Base-by-base conservation (phyloP, 1,284 basidiomycete genomes). In the Caloboletus firmus region DNA sequence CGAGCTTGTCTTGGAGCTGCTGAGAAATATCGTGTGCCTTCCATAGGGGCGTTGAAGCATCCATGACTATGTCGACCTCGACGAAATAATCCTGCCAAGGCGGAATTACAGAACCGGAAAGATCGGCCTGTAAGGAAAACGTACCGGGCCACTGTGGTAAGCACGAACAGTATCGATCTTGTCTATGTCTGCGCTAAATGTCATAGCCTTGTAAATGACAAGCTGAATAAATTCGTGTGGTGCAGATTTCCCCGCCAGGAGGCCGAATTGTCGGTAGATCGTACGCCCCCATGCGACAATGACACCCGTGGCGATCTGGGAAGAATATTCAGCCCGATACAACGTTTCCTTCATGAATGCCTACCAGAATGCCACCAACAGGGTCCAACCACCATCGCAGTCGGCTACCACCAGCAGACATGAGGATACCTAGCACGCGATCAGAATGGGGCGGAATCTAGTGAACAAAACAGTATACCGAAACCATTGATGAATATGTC, bases 51-150 rank as follows among this genome's bases (percentile, higher is more conserved):
- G 94, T 97, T 56, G 87, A 84, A 5, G 88, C 89, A 60, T 88
- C 81, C 85, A 99, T 93, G 24, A 98, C 95, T 50, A 98, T 85
- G 71, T 98, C 96, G 10, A 98, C 82, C 73, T 98, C 95, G 45
- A 98, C 95, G 66, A 94, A 91, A 67, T 93, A 96, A 55, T 93
- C 81, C 73, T 93, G 41, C 56, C 41, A 51, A 50, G 20, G 4
- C n/a, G 3, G 12, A 30, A 28, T 57, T 18, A 46, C 36, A 18
- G 17, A 34, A 20, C 11, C 2, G 5, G 24, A 13, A 17, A 31
- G 8, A 22, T 36, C 13, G 2, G n/a, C 28, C 37, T 4, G 20
- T 15, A 45, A 45, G 40, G 39, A 24, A 13, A 11, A 45, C 81
- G 36, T 63, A 86, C 85, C 32, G 85, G 86, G 54, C 86, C 87